Evolutionary conservation across 306 rosid species (phyloP).

Genomic region (Crataegus laevigata): DNA sequence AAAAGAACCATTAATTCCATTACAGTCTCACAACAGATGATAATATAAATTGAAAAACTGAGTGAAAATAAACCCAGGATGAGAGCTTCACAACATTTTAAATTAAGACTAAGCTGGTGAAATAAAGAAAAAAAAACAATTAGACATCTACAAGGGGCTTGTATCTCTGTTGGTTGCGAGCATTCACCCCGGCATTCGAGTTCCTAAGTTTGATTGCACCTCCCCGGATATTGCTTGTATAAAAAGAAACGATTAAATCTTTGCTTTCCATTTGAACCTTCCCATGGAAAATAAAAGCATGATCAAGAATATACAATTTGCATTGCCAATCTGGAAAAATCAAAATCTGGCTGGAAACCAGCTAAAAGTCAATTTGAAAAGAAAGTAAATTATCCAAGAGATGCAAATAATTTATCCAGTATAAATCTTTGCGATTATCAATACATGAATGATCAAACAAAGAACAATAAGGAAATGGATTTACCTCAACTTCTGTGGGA

Average conservation of each 20-base stretch:
- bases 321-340: neutral
- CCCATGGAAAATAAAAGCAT: neutral
- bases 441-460: conserved; percentile 1
- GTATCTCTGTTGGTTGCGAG: neutral
- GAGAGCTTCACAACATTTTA: too few relatives aligned
- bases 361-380: neutral
- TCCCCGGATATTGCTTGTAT: neutral
- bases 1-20: neutral
- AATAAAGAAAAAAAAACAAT: too few relatives aligned
- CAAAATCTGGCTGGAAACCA: neutral
- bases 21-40: neutral
- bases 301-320: neutral
- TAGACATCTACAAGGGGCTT: neutral
- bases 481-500: conserved; percentile 59
- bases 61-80: too few relatives aligned
- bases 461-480: neutral
- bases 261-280: neutral
- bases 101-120: too few relatives aligned
- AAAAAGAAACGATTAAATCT: neutral
- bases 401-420: neutral
- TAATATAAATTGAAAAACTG: neutral
- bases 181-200: neutral
- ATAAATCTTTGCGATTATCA: neutral
- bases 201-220: neutral
- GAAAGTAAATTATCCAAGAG: neutral